Percentiles rank a stretch among this genome's conserved stretches.
Conservation (phyloP, 164 flowering plant species). For the Stephania japonica region DNA sequence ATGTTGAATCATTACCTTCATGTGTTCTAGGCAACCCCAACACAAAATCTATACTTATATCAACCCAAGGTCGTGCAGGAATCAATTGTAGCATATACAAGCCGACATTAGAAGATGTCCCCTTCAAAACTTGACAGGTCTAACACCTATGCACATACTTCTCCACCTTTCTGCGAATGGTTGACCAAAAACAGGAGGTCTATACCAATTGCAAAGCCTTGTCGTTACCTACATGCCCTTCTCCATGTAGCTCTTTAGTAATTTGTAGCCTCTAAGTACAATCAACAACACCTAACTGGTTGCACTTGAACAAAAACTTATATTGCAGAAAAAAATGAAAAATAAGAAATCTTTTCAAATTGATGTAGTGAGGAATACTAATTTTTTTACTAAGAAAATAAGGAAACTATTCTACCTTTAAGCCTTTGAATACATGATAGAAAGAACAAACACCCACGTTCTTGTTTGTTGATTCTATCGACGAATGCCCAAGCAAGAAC, state of each 20-base stretch:
- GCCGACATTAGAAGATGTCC: background rate
- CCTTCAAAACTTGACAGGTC: background rate
- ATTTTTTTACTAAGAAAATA: no score
- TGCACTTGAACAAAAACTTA: background rate
- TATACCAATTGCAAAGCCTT: background rate
- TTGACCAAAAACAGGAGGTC: background rate
- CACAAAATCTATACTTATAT: no score
- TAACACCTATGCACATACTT: background rate
- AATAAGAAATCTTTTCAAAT: no score
- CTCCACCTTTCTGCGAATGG: background rate
- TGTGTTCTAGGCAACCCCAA: no score
- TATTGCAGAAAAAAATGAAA: no score
- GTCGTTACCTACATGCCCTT: constrained; percentile 3
- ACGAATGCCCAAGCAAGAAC: no score
- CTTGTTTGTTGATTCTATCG: no score
- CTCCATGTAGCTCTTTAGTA: background rate
- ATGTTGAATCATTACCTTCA: no score
- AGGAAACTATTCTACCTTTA: no score
- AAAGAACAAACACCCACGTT: no score
- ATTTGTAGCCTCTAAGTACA: background rate
- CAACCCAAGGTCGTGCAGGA: background rate
- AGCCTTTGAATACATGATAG: no score
- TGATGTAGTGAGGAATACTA: no score
- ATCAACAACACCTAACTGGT: background rate
- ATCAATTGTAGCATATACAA: background rate